These are phyloP conservation scores for Pleodorina starrii DNA, from an alignment of 139 green algal genomes.

Conservation along the genomic window DNA sequence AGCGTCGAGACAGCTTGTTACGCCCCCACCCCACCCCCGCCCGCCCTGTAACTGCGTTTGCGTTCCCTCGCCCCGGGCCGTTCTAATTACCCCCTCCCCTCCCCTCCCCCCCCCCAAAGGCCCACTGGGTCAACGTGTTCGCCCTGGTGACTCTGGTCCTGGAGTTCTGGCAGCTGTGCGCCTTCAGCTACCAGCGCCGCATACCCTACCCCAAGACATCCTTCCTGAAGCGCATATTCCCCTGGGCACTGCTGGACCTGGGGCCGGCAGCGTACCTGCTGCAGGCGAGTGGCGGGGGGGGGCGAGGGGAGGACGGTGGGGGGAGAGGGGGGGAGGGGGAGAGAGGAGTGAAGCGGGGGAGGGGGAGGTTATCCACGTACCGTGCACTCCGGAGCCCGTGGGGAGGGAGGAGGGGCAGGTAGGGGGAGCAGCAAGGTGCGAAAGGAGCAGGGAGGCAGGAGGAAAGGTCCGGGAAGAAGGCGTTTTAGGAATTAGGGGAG, in stretches of 20 bases:
- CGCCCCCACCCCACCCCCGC: neutral
- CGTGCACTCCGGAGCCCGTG: too few species aligned
- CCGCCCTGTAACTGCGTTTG: neutral
- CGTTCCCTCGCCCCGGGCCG: neutral
- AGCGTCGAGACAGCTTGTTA: too few species aligned
- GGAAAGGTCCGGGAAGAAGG: too few species aligned
- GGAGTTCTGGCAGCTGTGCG: constrained; percentile 47
- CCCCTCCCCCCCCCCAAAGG: neutral
- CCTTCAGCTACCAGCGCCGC: constrained; percentile 48
- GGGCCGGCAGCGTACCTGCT: constrained; percentile 27
- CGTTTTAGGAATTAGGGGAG: too few species aligned
- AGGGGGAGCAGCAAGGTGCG: too few species aligned
- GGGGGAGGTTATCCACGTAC: too few species aligned
- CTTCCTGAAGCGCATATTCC: constrained; percentile 32
- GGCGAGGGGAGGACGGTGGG: neutral
- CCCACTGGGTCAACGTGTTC: constrained; percentile 43
- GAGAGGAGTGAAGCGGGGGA: too few species aligned
- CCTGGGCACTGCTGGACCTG: constrained; percentile 41
- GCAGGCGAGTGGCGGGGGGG: neutral
- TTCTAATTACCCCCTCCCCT: neutral
- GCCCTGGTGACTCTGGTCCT: constrained; percentile 22
- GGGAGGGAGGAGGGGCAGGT: too few species aligned
- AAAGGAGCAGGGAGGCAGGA: too few species aligned
- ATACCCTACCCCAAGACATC: constrained; percentile 20
- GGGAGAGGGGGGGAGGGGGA: too few species aligned